Conservation (phyloP, 2,329 filamentous ascomycete genomes). For the Alternaria postmessia region DNA sequence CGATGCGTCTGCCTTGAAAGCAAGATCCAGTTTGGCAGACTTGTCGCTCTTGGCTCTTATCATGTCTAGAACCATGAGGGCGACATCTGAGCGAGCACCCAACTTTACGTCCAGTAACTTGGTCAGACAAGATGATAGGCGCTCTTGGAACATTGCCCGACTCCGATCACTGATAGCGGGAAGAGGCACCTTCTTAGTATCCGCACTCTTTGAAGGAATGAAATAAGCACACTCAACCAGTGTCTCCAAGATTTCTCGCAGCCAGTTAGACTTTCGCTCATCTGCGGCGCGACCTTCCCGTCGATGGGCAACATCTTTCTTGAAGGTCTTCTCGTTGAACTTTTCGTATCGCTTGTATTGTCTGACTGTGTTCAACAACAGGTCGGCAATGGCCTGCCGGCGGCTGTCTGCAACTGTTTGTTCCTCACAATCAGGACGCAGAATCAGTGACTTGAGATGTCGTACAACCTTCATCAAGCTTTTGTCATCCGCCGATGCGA, state of each 20-base stretch:
- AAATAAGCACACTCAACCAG: conserved; percentile 63
- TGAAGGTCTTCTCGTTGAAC: conserved; percentile 32
- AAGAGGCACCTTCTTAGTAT: conserved; percentile 49
- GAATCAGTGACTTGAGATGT: conserved; percentile 57
- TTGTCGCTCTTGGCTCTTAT: conserved; percentile 36
- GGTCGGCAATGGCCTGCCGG: conserved; percentile 60
- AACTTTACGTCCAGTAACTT: conserved; percentile 53
- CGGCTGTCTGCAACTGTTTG: conserved; percentile 55
- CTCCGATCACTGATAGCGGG: conserved; percentile 58
- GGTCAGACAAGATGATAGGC: conserved; percentile 64
- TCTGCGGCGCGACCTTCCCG: conserved; percentile 10
- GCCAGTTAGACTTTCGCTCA: conserved; percentile 38
- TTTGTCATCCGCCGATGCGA: conserved; percentile 66
- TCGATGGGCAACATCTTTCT: conserved; percentile 38
- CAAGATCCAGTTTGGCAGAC: conserved; percentile 51
- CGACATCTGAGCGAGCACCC: conserved; percentile 35
- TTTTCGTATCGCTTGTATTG: conserved; percentile 46
- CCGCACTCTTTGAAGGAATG: conserved; percentile 44
- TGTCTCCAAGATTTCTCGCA: conserved; percentile 56
- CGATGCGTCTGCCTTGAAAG: conserved; percentile 59
- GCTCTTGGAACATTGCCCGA: conserved; percentile 62
- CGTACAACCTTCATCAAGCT: conserved; percentile 62
- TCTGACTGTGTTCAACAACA: conserved; percentile 61
- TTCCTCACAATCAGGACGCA: conserved; percentile 56
- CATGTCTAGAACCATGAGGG: conserved; percentile 40